Conservation (phyloP, 768 basidiomycete genomes). For the Pleurotus giganteus region DNA sequence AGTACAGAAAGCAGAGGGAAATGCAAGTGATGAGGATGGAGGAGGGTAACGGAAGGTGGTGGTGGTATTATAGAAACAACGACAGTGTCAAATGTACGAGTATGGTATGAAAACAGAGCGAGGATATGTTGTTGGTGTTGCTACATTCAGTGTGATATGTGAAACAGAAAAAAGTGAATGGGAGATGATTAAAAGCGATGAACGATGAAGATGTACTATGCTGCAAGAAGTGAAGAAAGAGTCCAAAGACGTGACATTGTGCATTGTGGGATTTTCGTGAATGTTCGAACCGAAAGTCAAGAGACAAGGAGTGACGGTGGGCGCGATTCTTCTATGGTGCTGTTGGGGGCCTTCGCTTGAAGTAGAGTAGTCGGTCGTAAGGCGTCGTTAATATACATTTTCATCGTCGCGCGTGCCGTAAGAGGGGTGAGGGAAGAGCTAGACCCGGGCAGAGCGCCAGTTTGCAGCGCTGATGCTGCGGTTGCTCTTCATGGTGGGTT, state of each 20-base stretch:
- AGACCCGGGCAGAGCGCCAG: slow-evolving; percentile 61
- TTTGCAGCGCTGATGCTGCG: slow-evolving; percentile 24
- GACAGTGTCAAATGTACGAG: background rate
- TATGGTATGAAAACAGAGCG: slow-evolving; percentile 9
- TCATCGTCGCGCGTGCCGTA: slow-evolving; percentile 16
- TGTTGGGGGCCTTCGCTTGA: too few relatives aligned
- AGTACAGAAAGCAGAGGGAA: background rate
- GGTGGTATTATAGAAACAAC: background rate
- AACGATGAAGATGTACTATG: slow-evolving; percentile 7
- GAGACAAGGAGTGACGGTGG: background rate
- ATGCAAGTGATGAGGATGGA: background rate
- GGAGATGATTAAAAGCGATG: slow-evolving; percentile 15
- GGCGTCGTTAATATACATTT: background rate
- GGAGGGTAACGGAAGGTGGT: background rate
- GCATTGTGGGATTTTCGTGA: background rate
- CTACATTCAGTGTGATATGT: background rate
- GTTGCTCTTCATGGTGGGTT: background rate
- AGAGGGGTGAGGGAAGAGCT: slow-evolving; percentile 18
- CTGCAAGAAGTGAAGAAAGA: slow-evolving; percentile 13
- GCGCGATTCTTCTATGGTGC: background rate
- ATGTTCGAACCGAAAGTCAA: background rate
- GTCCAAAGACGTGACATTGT: slow-evolving; percentile 1
- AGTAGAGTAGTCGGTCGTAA: background rate
- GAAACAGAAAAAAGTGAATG: slow-evolving; percentile 12
- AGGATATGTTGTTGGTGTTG: slow-evolving; percentile 10